A percentile compares a stretch with the other conserved stretches of the same genome.
Evolutionary conservation across 768 basidiomycete genomes (phyloP).

Genomic region (Butyriboletus loyo): DNA sequence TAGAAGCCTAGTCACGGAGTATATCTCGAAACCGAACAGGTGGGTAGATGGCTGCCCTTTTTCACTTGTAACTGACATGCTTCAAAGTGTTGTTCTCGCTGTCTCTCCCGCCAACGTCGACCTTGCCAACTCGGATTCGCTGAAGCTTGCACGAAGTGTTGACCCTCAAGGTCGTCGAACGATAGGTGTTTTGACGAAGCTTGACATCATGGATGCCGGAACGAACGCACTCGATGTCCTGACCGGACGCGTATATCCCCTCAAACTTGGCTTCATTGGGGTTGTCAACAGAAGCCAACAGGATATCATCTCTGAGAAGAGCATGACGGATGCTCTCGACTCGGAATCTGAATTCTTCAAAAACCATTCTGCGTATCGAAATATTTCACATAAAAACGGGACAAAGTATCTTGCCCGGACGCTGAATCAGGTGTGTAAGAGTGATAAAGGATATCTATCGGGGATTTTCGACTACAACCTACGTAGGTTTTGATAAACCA

Average conservation of each 20-base stretch:
- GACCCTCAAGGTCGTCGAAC: slow-evolving; percentile 96
- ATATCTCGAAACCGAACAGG: slow-evolving; percentile 97
- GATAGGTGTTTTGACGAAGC: slow-evolving; percentile 94
- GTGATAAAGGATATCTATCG: neutral
- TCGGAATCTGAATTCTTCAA: slow-evolving; percentile 90
- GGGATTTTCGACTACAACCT: neutral
- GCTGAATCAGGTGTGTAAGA: slow-evolving; percentile 74
- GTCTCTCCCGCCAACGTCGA: slow-evolving; percentile 98
- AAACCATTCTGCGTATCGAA: slow-evolving; percentile 86
- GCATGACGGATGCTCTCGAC: slow-evolving; percentile 79
- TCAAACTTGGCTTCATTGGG: slow-evolving; percentile 97
- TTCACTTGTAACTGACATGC: slow-evolving; percentile 4
- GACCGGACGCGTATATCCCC: slow-evolving; percentile 94
- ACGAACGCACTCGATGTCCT: slow-evolving; percentile 96
- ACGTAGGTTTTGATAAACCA: slow-evolving; percentile 88
- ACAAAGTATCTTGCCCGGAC: slow-evolving; percentile 92
- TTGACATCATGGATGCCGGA: slow-evolving; percentile 99
- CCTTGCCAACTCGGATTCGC: slow-evolving; percentile 95
- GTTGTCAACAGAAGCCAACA: slow-evolving; percentile 97
- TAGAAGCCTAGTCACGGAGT: slow-evolving; percentile 89
- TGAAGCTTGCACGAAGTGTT: slow-evolving; percentile 93
- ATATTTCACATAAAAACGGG: slow-evolving; percentile 97
- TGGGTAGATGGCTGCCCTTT: slow-evolving; percentile 32
- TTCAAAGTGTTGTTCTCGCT: slow-evolving; percentile 83
- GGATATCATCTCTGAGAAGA: slow-evolving; percentile 88